Base-by-base conservation (phyloP, 1,139 yeast genomes). In the Pichia sp. region DNA sequence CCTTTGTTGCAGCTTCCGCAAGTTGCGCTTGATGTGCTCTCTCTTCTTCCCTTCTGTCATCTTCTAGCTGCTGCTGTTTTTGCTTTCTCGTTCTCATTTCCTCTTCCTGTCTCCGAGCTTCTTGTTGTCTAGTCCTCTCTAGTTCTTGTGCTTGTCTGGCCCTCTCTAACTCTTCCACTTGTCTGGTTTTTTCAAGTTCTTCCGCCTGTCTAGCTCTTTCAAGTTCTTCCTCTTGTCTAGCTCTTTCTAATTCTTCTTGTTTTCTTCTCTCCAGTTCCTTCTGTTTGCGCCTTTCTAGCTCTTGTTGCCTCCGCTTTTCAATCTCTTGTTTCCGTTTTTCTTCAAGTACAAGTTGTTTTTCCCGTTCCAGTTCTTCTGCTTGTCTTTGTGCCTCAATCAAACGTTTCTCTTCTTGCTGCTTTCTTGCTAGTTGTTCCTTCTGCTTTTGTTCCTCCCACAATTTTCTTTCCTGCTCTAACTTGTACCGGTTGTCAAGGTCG, bases 271-370 rank as follows among this genome's bases (percentile, higher is more conserved):
- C 57, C 5, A 50, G 2, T 38, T 52, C 56, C 27, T 46, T 42
- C 29, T 56, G 48, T 6, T 51, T 48, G 29, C 59, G 50, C 34
- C 53, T 51, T 24, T 58, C 58, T 6, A 46, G n/a, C 30, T 58
- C 60, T n/a, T 43, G 47, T 31, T 55, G 46, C 51, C 53, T 55
- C 24, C 55, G 44, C 8, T 49, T 50, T 33, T 54, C 54, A 16
- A 44, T 10, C 43, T 54, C 58, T 12, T 38, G 42, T 41, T 50
- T 50, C 41, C 52, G 48, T 33, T 50, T 55, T 14, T 30, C 14
- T 45, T 53, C 55, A 6, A 44, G 17, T 12, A 45, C 54, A 2
- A 30, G 40, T 17, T 24, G 40, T 46, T 48, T 27, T 20, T 40
- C n/a, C 20, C 12, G n/a, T 33, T 44, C 41, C 33, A 42, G 36